Base-by-base conservation (phyloP, 345 rosid genomes). In the Hibiscus syriacus region DNA sequence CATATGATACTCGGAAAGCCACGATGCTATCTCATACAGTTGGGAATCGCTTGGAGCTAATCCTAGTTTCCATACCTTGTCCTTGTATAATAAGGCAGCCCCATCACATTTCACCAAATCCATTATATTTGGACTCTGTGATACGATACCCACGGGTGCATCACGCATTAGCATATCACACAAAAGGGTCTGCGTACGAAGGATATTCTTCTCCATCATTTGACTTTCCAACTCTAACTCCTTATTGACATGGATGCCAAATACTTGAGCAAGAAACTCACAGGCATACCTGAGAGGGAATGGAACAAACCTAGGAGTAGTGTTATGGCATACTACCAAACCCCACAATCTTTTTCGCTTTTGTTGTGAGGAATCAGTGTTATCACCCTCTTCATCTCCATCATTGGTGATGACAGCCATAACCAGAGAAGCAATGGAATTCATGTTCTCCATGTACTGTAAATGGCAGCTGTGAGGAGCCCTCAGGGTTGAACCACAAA, bases 201-300 rank as follows among this genome's bases (percentile, higher is more conserved):
- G 70, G 73, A 90, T 92, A 70, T 90, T 90, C 83, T 90, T 92
- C 86, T 92, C 98, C 29, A 87, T 66, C 5, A 87, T 87, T 78
- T 92, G 98, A 72, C 76, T 88, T 75, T 92, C 97, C 64, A 92
- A 70, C 74, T 90, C 97, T 49, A 90, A 75, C 74, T 92, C 98
- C 76, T 92, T 92, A 63, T 80, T 88, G 69, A 92, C 98, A 74
- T 90, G 96, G 78, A 92, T 88, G 4, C 97, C 93, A 72, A 92
- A 92, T 46, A 92, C 97, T 70, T 92, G 97, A 69, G 93, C 88
- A 64, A 92, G 85, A 80, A 92, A 92, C 76, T 92, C 98, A 75
- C 97, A 92, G 38, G 98, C 98, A 79, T 87, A 90, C 76, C 98
- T 86, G 55, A 92, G 89, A 76, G 98, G 98, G 80, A 92, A 92